Evolutionary conservation across 2,329 filamentous ascomycete species (phyloP), one percentile per base, ranked within the genome.

Genomic region (Aspergillus fijiensis): DNA sequence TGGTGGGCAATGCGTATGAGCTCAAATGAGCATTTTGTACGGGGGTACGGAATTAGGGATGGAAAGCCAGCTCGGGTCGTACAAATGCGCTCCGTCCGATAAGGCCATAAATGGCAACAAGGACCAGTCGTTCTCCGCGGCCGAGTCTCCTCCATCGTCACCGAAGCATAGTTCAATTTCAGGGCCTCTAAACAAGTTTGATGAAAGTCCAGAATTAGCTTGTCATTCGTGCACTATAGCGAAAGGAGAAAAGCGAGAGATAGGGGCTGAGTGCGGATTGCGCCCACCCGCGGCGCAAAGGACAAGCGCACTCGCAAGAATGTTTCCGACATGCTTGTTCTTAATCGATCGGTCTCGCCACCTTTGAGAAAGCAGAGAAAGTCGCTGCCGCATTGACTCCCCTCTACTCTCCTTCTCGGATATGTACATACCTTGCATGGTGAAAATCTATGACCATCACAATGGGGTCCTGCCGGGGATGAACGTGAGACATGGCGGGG

Each of bases 161-260:
- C 92, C 92, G 72, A 96, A 91, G 90, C 94, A 98, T 70, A 84
- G 85, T 80, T 98, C 93, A 59, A 98, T 90, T 79, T 99, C 95
- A 33, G 95, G 95, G 9, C 95, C 95, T 74, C 87, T 87, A 66
- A 35, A 48, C 51, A 47, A 50, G 31, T 21, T 4, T 21, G 31
- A 23, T 6, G 9, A 7, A 53, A n/a, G 6, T 42, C 7, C 5
- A 27, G 7, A 11, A 19, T 64, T 54, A 65, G 60, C 14, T 23
- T n/a, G 16, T 49, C 10, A 23, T 39, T 21, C 50, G 21, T 42
- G 45, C 16, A 3, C 9, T 21, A 31, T 14, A 14, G 45, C 14
- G n/a, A 49, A 33, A 23, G 39, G 51, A 6, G 27, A 12, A 23
- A 16, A 33, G n/a, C 14, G 23, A 49, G 29, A 19, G 16, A 6